These are phyloP conservation scores for Trichoderma sp. DNA, from an alignment of 2,329 filamentous ascomycete genomes.

Conservation along the genomic window DNA sequence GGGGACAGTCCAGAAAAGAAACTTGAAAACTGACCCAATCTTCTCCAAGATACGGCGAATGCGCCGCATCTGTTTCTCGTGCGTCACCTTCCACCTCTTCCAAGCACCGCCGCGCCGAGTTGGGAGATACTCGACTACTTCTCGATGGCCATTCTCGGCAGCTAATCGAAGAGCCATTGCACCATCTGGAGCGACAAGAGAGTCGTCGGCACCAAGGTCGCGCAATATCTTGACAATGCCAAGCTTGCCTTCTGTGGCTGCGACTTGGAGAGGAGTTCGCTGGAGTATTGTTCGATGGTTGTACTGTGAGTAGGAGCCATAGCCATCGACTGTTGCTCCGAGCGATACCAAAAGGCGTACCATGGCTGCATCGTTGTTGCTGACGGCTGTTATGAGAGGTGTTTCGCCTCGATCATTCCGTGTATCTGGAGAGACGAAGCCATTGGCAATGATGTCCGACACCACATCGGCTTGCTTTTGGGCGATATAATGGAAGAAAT, in stretches of 20 bases:
- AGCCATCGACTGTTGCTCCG: conserved; percentile 32
- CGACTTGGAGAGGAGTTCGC: conserved; percentile 45
- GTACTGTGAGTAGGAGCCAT: conserved; percentile 19
- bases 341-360: neutral
- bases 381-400: conserved; percentile 5
- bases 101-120: conserved; percentile 37
- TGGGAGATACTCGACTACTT: conserved; percentile 44
- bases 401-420: conserved; percentile 4
- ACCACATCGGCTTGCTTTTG: neutral
- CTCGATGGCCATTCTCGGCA: conserved; percentile 38
- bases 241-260: conserved; percentile 40
- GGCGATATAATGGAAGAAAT: conserved; percentile 2
- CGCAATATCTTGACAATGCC: conserved; percentile 41
- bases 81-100: conserved; percentile 35
- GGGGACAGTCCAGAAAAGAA: conserved; percentile 33
- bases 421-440: neutral
- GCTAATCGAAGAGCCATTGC: conserved; percentile 45
- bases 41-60: conserved; percentile 25
- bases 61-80: conserved; percentile 30
- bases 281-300: conserved; percentile 26
- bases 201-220: conserved; percentile 42
- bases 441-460: neutral
- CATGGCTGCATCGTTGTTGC: neutral
- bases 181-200: conserved; percentile 43
- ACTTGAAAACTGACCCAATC: conserved; percentile 26